Base-by-base conservation (phyloP, 805 yeast species). In the Suhomyces sp. region DNA sequence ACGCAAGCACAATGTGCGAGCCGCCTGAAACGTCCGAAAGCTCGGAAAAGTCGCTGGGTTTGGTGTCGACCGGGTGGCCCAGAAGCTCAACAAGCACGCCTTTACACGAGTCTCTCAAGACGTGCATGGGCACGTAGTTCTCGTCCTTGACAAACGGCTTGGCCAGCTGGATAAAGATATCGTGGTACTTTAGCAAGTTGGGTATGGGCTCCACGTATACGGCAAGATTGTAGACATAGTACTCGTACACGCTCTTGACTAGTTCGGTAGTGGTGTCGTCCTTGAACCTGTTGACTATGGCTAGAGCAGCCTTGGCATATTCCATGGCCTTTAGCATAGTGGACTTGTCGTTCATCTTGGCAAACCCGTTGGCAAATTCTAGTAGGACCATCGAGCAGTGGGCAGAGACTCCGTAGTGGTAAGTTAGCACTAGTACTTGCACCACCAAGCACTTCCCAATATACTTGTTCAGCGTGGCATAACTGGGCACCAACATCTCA, bases 201-300 rank as follows among this genome's bases (percentile, higher is more conserved):
- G 62, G 54, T 23, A 70, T 40, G 0, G 83, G 78, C 47, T 78
- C 80, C 19, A 73, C 60, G 49, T 69, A 72, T 4, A 68, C 60
- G 2, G 81, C 84, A 55, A 79, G 54, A 3, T 76, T 66, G 22
- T 68, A 58, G 33, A 75, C 67, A 54, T 79, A 81, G 27, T 68
- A 57, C 55, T 76, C 77, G 55, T 78, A 77, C 7, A 78, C 70
- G 23, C 60, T 61, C 51, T 71, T 71, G 36, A 71, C 69, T 47
- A 70, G 64, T 47, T 71, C 70, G 19, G 72, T 59, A 6, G 75
- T 65, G 1, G 73, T 63, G 2, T 68, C 66, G 2, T 68, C 62
- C 26, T 64, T 71, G 2, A 38, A 19, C 19, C 66, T 45, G 12
- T 67, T 72, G n/a, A 77, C 60, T 4, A 79, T 57, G 10, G 60